phyloP scores from a whole-genome alignment of 306 rosid genomes.

The Potentilla sterilis region DNA sequence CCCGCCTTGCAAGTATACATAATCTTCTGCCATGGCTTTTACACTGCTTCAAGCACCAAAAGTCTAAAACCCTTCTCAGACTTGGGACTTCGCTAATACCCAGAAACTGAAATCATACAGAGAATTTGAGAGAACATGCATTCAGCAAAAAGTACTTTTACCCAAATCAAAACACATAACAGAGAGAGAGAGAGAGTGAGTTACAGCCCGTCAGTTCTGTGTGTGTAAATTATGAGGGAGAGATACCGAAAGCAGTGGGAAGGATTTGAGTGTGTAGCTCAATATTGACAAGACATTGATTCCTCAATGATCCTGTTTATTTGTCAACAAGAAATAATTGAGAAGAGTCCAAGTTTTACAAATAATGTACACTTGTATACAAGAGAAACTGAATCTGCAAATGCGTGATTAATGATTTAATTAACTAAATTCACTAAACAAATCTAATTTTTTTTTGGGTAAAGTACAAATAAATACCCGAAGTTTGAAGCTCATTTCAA shows the following conservation, averaged over 20 bases:
- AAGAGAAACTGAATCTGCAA: background rate
- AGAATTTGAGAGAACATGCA: background rate
- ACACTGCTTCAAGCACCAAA: background rate
- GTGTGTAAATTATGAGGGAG: background rate
- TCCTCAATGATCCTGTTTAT: background rate
- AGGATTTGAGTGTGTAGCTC: background rate
- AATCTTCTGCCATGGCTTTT: background rate
- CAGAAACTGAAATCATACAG: background rate
- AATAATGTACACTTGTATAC: background rate
- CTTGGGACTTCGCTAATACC: background rate
- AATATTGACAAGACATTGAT: background rate
- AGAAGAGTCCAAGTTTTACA: background rate
- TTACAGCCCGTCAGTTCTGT: background rate
- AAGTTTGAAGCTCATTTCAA: too few species aligned
- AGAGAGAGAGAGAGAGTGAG: background rate
- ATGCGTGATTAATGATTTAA: too few species aligned
- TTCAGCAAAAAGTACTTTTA: background rate
- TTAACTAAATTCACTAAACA: background rate
- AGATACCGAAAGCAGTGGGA: background rate
- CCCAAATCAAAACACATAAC: background rate
- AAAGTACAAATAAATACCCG: too few species aligned
- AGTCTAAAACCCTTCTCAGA: background rate
- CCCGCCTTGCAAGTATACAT: conserved; percentile 2
- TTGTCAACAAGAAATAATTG: background rate
- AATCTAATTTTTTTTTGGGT: too few species aligned